Evolutionary conservation across 805 yeast species (phyloP).

Genomic region (Schwanniomyces pseudopolymorphus): DNA sequence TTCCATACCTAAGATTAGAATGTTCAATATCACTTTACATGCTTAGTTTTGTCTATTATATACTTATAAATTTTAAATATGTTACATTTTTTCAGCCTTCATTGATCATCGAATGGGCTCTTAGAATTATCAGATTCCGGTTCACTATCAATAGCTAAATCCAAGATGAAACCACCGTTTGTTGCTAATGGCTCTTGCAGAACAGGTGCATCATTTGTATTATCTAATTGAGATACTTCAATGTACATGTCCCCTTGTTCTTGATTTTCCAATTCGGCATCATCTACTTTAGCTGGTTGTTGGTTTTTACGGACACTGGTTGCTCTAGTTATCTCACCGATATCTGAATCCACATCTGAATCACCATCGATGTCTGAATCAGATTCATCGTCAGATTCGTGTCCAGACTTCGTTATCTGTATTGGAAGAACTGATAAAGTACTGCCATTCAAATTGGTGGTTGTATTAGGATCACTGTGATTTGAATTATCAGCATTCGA

Average conservation of each 20-base stretch:
- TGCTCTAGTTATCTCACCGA: constrained; percentile 44
- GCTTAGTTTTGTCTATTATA: neutral
- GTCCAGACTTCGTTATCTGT: neutral
- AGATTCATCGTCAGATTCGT: neutral
- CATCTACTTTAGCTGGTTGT: neutral
- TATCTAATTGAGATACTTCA: neutral
- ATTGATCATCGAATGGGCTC: neutral
- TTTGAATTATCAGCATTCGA: neutral
- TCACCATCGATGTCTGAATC: constrained; percentile 25
- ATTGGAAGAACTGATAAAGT: constrained; percentile 1
- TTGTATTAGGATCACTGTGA: neutral
- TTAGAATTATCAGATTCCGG: neutral
- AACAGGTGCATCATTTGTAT: neutral
- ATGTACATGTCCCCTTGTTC: neutral
- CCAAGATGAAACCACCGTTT: neutral
- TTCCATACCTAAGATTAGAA: too few species aligned
- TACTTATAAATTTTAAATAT: neutral
- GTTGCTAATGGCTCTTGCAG: neutral
- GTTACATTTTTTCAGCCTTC: neutral
- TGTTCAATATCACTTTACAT: too few species aligned
- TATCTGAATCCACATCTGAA: constrained; percentile 46
- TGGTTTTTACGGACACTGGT: constrained; percentile 26
- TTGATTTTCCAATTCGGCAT: neutral
- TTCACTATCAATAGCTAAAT: neutral
- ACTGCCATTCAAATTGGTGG: constrained; percentile 1